Evolutionary conservation across 2,329 filamentous ascomycete genomes (phyloP), one percentile per base, ranked within the genome.

Genomic region (Colletotrichum godetiae): DNA sequence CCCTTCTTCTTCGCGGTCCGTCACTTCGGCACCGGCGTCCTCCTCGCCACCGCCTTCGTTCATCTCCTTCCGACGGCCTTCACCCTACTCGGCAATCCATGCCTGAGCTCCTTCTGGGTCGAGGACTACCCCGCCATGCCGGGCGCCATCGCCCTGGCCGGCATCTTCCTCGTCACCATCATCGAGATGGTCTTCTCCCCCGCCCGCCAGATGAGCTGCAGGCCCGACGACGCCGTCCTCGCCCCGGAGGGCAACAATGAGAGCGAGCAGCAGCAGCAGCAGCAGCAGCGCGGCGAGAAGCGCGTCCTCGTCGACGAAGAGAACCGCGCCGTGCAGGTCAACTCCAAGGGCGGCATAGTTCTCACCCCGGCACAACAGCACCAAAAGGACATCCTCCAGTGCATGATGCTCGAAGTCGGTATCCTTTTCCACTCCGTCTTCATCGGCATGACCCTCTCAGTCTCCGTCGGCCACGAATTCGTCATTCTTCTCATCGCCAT

Each of bases 361-460:
- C 80, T 82, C 75, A 84, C 80, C 63, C 78, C 88, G 62, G 86
- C 93, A 80, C 86, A 92, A 82, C 87, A 90, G 75, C 79, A 82
- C 74, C 90, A 92, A 78, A 89, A 92, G 69, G 88, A 92, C 76
- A 89, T 95, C 76, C 85, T 95, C 12, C 93, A 95, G 81, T 95
- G 93, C 76, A 87, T 95, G 71, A 87, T 95, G 68, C 88, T 95
- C 19, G 94, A 96, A 83, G 92, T 93, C 33, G 94, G 94, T 33
- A 95, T 95, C 76, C 86, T 94, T 15, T 94, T 94, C 80, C 92
- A 94, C 83, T 93, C 91, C 79, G 87, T 95, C 74, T 96, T 96
- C 79, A 95, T 96, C 76, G 94, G 94, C 74, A 95, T 95, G 92
- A 93, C 94, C 4, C 87, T 96, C 55, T 94, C 92, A 37, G 93